Conservation (phyloP, 208 protist genomes). For the Leishmania aethiopica region DNA sequence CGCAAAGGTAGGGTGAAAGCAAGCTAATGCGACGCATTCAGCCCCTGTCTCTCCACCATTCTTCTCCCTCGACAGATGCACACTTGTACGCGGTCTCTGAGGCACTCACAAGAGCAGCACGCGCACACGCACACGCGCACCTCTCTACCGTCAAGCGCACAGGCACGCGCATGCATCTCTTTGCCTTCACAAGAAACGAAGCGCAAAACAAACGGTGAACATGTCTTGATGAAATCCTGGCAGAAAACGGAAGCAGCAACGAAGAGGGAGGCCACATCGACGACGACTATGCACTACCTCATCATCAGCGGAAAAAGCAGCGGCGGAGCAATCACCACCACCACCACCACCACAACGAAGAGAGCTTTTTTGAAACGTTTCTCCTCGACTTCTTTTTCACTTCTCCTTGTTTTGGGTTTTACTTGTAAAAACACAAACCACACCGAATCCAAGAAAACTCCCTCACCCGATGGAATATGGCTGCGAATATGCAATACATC, state of each 20-base stretch:
- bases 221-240: background rate
- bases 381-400: conserved; percentile 3
- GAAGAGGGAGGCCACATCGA: background rate
- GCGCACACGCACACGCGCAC: background rate
- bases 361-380: conserved; percentile 5
- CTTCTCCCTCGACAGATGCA: background rate
- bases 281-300: background rate
- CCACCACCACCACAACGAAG: background rate
- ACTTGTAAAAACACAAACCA: background rate
- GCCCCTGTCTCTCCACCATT: background rate
- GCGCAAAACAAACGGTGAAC: background rate
- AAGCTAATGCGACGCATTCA: background rate
- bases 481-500: background rate
- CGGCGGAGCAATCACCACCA: background rate
- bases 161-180: no score
- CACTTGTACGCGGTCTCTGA: background rate
- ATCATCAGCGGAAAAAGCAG: background rate
- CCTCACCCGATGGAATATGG: background rate
- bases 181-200: background rate
- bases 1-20: background rate
- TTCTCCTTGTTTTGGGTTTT: background rate
- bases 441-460: background rate
- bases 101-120: background rate
- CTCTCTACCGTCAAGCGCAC: background rate
- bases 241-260: background rate